These are phyloP conservation scores for Lantana camara DNA, from an alignment of 257 asterid species.

Conservation along the genomic window DNA sequence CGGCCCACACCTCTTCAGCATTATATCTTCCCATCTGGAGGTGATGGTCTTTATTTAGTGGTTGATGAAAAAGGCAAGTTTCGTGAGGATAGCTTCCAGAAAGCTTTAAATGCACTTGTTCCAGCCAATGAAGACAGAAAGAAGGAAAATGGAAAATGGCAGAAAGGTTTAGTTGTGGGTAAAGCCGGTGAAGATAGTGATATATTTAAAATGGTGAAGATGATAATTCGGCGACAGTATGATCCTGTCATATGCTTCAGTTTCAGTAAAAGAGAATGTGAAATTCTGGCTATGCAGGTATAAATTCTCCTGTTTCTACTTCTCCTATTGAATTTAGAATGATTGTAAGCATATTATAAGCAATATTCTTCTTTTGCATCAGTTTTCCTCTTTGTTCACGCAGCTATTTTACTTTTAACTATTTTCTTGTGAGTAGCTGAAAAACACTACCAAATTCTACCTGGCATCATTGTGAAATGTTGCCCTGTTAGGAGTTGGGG, in stretches of 20 bases:
- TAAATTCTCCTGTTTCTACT: constrained; percentile 2
- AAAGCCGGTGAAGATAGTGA: constrained; percentile 90
- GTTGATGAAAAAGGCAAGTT: constrained; percentile 96
- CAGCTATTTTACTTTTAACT: background rate
- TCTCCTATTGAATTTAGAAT: background rate
- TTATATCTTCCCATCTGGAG: constrained; percentile 90
- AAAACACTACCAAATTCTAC: background rate
- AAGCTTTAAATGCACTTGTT: constrained; percentile 80
- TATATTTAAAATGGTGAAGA: constrained; percentile 96
- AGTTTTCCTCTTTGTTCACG: background rate
- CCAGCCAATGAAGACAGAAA: constrained; percentile 61
- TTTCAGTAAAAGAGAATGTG: constrained; percentile 99
- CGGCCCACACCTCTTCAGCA: constrained; percentile 99
- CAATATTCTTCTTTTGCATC: background rate
- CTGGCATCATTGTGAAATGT: constrained; percentile 4
- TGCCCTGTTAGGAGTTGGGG: constrained; percentile 3
- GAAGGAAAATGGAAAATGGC: constrained; percentile 77
- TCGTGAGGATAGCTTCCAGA: constrained; percentile 97
- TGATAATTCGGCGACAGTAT: constrained; percentile 89
- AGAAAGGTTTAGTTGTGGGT: constrained; percentile 71
- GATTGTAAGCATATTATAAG: background rate
- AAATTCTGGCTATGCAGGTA: constrained; percentile 99
- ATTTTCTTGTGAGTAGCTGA: constrained; percentile 1
- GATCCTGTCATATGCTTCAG: constrained; percentile 99
- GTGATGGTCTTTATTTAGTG: constrained; percentile 88